Evolutionary conservation across 768 basidiomycete species (phyloP), one percentile per base, ranked within the genome.

Genomic region (Termitomyces sp.): DNA sequence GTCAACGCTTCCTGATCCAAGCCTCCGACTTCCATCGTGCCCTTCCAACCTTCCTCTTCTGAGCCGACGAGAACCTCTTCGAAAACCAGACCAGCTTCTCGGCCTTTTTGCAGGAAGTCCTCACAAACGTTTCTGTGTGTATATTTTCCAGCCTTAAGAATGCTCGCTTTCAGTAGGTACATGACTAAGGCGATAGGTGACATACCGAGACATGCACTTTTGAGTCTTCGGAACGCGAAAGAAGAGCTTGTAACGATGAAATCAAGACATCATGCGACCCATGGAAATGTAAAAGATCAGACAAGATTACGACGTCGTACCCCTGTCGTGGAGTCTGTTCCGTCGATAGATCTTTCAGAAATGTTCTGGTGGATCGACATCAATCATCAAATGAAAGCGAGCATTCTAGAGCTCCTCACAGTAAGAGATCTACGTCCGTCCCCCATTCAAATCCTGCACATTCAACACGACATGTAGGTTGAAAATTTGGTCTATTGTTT

Each of bases 231-330:
- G 69, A 64, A 40, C 65, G 76, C 12, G 71, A 66, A 10, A 90
- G 77, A 12, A 90, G 75, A 25, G 70, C 61, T 0, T 61, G 61
- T 18, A 85, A 64, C 7, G 86, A 85, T 4, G 66, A 56, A 23
- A 89, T 64, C 35, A 89, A 75, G 20, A 67, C 76, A 53, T 73
- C 76, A 64, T 89, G 88, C 40, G 82, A 85, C 50, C 62, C 60
- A 63, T 82, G 73, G 64, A 89, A 88, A 67, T 89, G 85, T 23
- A 91, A 75, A 11, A 91, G 73, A 69, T 91, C 88, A 3, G 86
- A 89, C 44, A 88, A 75, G 53, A 91, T 78, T 47, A 89, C 71
- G 16, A 79, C 60, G 59, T 88, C 85, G 64, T 77, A 89, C 50
- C 73, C 76, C 5, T 50, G 36, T 18, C 35, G 41, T 15, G 32